These are phyloP conservation scores for Mrakia frigida DNA, from an alignment of 768 basidiomycete species.

Conservation along the genomic window DNA sequence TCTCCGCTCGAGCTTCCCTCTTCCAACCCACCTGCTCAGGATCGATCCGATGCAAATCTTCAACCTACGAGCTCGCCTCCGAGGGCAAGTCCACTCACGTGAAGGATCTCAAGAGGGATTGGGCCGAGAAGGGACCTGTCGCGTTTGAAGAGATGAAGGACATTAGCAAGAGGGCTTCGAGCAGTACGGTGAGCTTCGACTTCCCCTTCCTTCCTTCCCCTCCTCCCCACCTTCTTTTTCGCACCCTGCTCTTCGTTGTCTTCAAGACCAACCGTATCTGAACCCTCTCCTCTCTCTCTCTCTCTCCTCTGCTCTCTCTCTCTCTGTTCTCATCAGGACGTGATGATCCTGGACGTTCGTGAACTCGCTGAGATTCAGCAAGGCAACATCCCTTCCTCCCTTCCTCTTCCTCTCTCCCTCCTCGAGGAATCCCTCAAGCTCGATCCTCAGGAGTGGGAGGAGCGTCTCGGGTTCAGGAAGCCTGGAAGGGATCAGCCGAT, in stretches of 20 bases:
- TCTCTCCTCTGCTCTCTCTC: not conserved
- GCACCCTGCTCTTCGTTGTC: not conserved
- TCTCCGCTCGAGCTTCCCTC: not conserved
- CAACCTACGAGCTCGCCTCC: not conserved
- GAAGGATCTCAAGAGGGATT: conserved; percentile 17
- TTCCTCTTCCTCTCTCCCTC: conserved; percentile 28
- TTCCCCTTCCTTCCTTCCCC: not conserved
- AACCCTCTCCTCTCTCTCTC: not conserved
- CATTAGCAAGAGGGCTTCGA: conserved; percentile 12
- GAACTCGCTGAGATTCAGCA: conserved; percentile 27
- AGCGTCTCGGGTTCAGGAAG: conserved; percentile 7
- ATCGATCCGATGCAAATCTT: not conserved
- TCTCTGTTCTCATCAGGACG: not conserved
- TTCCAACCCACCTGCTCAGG: not conserved
- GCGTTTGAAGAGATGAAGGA: conserved; percentile 25
- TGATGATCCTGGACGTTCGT: conserved; percentile 27
- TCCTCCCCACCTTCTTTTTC: not conserved
- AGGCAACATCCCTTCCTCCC: conserved; percentile 30
- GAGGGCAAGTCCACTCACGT: not conserved
- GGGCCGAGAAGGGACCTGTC: conserved; percentile 22
- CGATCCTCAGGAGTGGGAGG: not conserved
- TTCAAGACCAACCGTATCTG: not conserved
- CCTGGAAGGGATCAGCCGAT: conserved; percentile 25
- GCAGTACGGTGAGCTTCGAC: not conserved
- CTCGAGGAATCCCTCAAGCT: conserved; percentile 23